Evolutionary conservation across 2,329 filamentous ascomycete species (phyloP).

Genomic region (Fusarium nematophilum): DNA sequence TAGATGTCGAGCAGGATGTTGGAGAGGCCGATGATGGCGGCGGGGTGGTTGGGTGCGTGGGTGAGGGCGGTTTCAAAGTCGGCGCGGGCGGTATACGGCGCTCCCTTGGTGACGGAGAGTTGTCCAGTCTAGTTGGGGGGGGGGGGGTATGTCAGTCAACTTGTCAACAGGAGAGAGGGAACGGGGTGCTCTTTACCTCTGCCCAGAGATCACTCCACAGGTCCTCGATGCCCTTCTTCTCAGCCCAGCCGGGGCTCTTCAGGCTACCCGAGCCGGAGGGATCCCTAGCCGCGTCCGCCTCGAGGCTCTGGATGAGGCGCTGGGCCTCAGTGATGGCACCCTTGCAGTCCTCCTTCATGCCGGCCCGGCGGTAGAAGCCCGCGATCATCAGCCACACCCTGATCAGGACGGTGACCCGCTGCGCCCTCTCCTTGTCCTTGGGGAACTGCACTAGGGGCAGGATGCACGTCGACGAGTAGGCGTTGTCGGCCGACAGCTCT

Average conservation of each 20-base stretch:
- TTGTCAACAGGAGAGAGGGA: background rate
- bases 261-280: slow-evolving; percentile 71
- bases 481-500: slow-evolving; percentile 54
- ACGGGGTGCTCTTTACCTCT: slow-evolving; percentile 68
- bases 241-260: slow-evolving; percentile 78
- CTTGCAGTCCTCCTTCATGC: slow-evolving; percentile 81
- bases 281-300: slow-evolving; percentile 72
- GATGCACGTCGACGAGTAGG: slow-evolving; percentile 58
- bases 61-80: slow-evolving; percentile 86
- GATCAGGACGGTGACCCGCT: slow-evolving; percentile 68
- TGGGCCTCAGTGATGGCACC: slow-evolving; percentile 85
- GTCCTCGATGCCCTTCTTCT: slow-evolving; percentile 83
- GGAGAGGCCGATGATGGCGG: slow-evolving; percentile 83
- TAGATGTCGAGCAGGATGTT: slow-evolving; percentile 90
- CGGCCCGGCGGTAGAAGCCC: slow-evolving; percentile 85
- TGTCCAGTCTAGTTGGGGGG: slow-evolving; percentile 81
- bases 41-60: slow-evolving; percentile 81
- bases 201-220: slow-evolving; percentile 86
- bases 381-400: slow-evolving; percentile 93
- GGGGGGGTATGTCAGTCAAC: slow-evolving; percentile 44
- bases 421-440: slow-evolving; percentile 62
- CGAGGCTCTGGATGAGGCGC: slow-evolving; percentile 78
- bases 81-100: slow-evolving; percentile 75
- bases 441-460: slow-evolving; percentile 66
- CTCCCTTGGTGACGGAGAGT: slow-evolving; percentile 70